These are phyloP conservation scores for Kluyveromyces wickerhamii DNA, from an alignment of 805 yeast species.

Conservation along the genomic window DNA sequence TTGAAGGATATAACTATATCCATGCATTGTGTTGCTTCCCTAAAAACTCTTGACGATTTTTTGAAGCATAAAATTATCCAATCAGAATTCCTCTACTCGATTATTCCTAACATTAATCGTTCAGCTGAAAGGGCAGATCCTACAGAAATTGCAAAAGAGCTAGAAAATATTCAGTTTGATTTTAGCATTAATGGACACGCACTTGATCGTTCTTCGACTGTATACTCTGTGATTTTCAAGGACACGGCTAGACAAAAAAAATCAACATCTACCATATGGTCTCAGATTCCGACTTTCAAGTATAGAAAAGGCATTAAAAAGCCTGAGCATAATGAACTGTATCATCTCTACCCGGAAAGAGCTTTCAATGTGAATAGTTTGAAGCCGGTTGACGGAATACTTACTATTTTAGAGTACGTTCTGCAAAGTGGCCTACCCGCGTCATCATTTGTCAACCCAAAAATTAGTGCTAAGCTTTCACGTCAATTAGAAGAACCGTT, in stretches of 20 bases:
- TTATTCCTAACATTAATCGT: slow-evolving; percentile 13
- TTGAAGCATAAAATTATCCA: slow-evolving; percentile 32
- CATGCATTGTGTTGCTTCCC: slow-evolving; percentile 48
- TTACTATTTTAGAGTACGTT: slow-evolving; percentile 42
- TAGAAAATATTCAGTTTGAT: slow-evolving; percentile 37
- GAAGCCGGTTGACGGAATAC: slow-evolving; percentile 27
- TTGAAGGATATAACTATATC: slow-evolving; percentile 29
- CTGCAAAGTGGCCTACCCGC: slow-evolving; percentile 33
- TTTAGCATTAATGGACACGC: slow-evolving; percentile 51
- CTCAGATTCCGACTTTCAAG: slow-evolving; percentile 42
- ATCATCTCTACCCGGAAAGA: slow-evolving; percentile 26
- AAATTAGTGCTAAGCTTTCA: slow-evolving; percentile 76
- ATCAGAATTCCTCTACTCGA: slow-evolving; percentile 20
- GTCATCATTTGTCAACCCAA: slow-evolving; percentile 60
- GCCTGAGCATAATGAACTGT: slow-evolving; percentile 15
- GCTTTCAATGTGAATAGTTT: slow-evolving; percentile 2
- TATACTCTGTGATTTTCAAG: slow-evolving; percentile 66
- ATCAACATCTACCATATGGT: slow-evolving; percentile 52
- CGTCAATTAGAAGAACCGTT: slow-evolving; percentile 86
- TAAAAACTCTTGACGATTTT: slow-evolving; percentile 38
- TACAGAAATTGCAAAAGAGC: slow-evolving; percentile 8
- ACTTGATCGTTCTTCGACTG: slow-evolving; percentile 58
- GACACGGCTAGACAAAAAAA: slow-evolving; percentile 32
- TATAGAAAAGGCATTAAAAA: slow-evolving; percentile 35
- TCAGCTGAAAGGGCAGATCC: slow-evolving; percentile 7